phyloP scores from a whole-genome alignment of 2,329 filamentous ascomycete genomes.

The Pseudogymnoascus sp. region DNA sequence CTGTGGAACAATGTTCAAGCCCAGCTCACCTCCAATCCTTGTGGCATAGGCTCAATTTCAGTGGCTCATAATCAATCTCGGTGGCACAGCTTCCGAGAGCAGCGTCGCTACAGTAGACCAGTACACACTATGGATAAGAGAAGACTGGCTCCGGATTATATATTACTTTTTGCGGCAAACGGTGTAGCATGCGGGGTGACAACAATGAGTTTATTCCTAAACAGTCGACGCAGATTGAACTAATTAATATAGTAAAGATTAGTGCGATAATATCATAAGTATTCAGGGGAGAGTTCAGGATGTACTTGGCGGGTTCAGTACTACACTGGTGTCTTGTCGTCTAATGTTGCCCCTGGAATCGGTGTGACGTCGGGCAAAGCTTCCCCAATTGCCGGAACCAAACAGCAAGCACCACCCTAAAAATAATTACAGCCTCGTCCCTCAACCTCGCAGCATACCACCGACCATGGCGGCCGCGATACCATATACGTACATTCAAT shows the following conservation, averaged over 20 bases:
- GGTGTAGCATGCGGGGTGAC: neutral
- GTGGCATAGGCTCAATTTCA: no score
- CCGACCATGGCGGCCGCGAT: constrained; percentile 41
- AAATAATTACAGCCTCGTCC: constrained; percentile 6
- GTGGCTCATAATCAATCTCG: no score
- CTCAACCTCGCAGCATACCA: constrained; percentile 10
- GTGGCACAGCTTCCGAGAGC: neutral
- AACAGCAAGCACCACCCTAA: neutral
- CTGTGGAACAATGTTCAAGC: no score
- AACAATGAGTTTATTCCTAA: neutral
- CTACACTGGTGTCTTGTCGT: neutral
- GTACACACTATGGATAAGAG: neutral
- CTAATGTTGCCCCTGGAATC: neutral
- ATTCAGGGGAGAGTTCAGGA: no score
- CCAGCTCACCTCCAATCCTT: no score
- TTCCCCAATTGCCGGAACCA: neutral
- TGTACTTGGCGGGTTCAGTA: neutral
- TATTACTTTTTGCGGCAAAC: neutral
- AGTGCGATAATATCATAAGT: no score
- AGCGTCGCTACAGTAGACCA: neutral
- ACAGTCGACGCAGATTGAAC: neutral
- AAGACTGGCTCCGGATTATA: neutral
- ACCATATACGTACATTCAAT: constrained; percentile 60
- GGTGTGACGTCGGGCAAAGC: constrained; percentile 1
- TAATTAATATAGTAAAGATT: no score